A percentile compares a stretch with the other conserved stretches of the same genome.
Conservation (phyloP, 2,329 filamentous ascomycete species). For the Penicillium sp. region DNA sequence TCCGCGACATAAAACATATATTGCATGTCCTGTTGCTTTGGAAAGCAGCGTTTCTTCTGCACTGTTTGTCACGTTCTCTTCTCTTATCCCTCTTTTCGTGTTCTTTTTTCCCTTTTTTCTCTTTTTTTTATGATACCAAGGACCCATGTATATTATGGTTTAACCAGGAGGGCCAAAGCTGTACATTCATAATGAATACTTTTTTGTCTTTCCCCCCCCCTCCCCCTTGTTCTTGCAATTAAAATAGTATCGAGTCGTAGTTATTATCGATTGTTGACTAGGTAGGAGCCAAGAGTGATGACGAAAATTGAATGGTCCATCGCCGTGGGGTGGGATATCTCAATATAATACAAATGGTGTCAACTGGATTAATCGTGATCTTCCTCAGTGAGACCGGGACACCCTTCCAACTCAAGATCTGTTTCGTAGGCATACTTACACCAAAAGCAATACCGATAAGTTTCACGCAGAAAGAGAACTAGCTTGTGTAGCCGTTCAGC, state of each 20-base stretch:
- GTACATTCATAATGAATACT: conserved; percentile 13
- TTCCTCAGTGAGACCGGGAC: conserved; percentile 83
- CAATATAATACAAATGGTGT: conserved; percentile 2
- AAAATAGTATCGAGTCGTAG: background rate
- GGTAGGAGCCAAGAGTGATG: background rate
- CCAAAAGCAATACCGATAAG: conserved; percentile 89
- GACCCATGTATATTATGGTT: conserved; percentile 20
- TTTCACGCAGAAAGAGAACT: conserved; percentile 67
- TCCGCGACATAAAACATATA: background rate
- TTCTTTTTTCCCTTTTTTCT: conserved; percentile 1
- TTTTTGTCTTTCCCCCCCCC: too few species aligned
- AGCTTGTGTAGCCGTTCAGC: conserved; percentile 66
- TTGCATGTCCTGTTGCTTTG: background rate
- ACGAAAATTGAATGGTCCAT: background rate
- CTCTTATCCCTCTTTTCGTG: background rate
- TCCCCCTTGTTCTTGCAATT: background rate
- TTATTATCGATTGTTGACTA: background rate
- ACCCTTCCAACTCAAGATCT: conserved; percentile 72
- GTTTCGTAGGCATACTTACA: conserved; percentile 78
- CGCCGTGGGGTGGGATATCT: background rate
- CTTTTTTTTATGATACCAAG: conserved; percentile 26
- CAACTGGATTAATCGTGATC: conserved; percentile 62
- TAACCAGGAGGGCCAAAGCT: conserved; percentile 9
- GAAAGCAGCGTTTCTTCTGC: background rate
- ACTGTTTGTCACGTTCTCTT: background rate